A percentile compares a stretch with the other conserved stretches of the same genome.
These are phyloP conservation scores for Caloboletus inedulis DNA, from an alignment of 1,284 basidiomycete species.

Conservation along the genomic window DNA sequence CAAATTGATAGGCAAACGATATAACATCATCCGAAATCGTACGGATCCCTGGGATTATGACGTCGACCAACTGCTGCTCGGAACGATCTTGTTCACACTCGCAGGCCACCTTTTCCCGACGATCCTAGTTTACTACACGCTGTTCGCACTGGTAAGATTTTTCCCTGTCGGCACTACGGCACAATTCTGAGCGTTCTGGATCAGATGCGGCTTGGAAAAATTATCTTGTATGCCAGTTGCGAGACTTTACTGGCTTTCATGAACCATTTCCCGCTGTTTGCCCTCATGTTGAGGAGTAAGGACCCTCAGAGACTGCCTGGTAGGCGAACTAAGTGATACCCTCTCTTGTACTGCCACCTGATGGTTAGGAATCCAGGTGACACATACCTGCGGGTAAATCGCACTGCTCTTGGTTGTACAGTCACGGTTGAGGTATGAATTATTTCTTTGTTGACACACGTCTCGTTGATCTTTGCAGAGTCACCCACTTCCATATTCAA, in stretches of 20 bases:
- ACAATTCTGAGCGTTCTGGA: slow-evolving; percentile 6
- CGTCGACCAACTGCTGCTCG: slow-evolving; percentile 90
- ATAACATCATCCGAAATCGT: slow-evolving; percentile 78
- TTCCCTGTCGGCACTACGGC: background rate
- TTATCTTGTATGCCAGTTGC: slow-evolving; percentile 58
- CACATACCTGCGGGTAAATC: slow-evolving; percentile 29
- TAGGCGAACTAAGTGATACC: slow-evolving; percentile 29
- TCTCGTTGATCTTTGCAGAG: slow-evolving; percentile 30
- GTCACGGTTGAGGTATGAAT: slow-evolving; percentile 25
- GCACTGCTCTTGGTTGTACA: slow-evolving; percentile 13
- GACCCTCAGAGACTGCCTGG: slow-evolving; percentile 83
- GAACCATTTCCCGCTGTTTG: slow-evolving; percentile 91
- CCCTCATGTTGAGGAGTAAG: slow-evolving; percentile 81
- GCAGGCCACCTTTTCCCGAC: slow-evolving; percentile 91
- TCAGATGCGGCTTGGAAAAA: slow-evolving; percentile 61
- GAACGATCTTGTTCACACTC: slow-evolving; percentile 92
- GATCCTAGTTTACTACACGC: slow-evolving; percentile 77
- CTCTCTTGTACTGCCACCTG: background rate
- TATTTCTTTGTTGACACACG: background rate
- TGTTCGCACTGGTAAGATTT: slow-evolving; percentile 71
- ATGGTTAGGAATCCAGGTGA: slow-evolving; percentile 28
- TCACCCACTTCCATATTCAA: slow-evolving; percentile 35
- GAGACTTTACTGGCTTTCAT: slow-evolving; percentile 71
- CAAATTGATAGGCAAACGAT: slow-evolving; percentile 67
- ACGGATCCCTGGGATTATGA: slow-evolving; percentile 90